These are phyloP conservation scores for Rhizodiscina lignyota DNA, from an alignment of 495 filamentous ascomycete genomes.

Conservation along the genomic window DNA sequence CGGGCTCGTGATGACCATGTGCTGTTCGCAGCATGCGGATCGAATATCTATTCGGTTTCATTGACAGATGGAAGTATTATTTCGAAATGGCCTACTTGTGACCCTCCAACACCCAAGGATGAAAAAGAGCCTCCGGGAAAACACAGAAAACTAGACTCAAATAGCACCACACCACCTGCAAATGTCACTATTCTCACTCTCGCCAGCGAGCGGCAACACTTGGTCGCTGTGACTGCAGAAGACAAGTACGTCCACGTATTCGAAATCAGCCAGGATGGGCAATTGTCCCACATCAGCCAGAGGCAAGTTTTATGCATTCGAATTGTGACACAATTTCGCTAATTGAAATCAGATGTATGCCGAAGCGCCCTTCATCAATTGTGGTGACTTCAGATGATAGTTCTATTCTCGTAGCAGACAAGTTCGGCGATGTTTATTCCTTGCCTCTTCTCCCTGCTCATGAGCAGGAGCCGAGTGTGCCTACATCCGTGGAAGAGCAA, in stretches of 20 bases:
- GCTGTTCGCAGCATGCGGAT: not conserved
- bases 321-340: not conserved
- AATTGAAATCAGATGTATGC: constrained; percentile 46
- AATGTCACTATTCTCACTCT: constrained; percentile 24
- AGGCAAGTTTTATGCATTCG: constrained; percentile 34
- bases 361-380: constrained; percentile 70
- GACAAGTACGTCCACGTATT: constrained; percentile 86
- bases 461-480: constrained; percentile 8
- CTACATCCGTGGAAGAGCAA: constrained; percentile 1
- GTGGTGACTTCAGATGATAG: constrained; percentile 46
- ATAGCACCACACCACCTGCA: constrained; percentile 2
- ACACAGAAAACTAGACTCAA: constrained; percentile 28
- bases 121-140: constrained; percentile 31
- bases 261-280: constrained; percentile 39
- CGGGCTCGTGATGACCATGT: not conserved
- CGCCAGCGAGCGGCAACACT: constrained; percentile 42
- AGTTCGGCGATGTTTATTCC: constrained; percentile 89
- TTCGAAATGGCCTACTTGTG: not conserved
- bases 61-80: not conserved
- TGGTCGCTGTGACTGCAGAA: constrained; percentile 66
- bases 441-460: constrained; percentile 51
- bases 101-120: not conserved
- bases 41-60: not conserved
- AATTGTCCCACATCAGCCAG: constrained; percentile 49
- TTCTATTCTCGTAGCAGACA: constrained; percentile 70